These are phyloP conservation scores for Xylariaceae sp. DNA, from an alignment of 2,329 filamentous ascomycete species.

Conservation along the genomic window DNA sequence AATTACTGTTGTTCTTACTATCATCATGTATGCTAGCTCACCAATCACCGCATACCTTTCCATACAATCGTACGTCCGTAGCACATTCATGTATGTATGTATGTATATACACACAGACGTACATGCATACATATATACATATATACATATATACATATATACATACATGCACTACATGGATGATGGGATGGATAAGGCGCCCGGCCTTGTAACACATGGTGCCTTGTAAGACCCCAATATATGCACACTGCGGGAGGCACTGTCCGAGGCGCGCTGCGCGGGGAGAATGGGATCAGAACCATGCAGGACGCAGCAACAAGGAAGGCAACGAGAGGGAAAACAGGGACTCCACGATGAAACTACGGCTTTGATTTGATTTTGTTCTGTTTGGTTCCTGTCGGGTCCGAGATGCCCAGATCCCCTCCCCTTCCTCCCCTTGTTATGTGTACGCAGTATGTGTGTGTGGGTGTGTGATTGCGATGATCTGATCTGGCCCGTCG, in stretches of 20 bases:
- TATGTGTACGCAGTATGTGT: too few species aligned
- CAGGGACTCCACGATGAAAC: neutral
- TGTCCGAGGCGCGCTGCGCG: constrained; percentile 27
- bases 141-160: neutral
- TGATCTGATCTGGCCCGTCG: neutral
- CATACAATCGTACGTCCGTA: neutral
- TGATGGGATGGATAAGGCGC: constrained; percentile 13
- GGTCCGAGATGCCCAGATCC: neutral
- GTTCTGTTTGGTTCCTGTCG: neutral
- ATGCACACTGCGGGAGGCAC: constrained; percentile 31
- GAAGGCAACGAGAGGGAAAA: neutral
- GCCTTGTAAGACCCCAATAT: constrained; percentile 21
- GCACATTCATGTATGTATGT: neutral
- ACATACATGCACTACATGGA: neutral
- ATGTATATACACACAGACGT: neutral
- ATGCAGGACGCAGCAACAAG: constrained; percentile 16
- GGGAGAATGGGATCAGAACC: constrained; percentile 7
- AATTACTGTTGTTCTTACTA: neutral
- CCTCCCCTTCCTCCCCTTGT: too few species aligned
- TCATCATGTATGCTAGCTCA: too few species aligned
- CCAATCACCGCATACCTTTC: constrained; percentile 7
- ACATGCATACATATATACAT: neutral
- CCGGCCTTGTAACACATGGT: constrained; percentile 11
- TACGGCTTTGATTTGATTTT: too few species aligned
- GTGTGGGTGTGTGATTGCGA: neutral